These are phyloP conservation scores for Colletotrichum spinosum DNA, from an alignment of 2,329 filamentous ascomycete species.

Conservation along the genomic window DNA sequence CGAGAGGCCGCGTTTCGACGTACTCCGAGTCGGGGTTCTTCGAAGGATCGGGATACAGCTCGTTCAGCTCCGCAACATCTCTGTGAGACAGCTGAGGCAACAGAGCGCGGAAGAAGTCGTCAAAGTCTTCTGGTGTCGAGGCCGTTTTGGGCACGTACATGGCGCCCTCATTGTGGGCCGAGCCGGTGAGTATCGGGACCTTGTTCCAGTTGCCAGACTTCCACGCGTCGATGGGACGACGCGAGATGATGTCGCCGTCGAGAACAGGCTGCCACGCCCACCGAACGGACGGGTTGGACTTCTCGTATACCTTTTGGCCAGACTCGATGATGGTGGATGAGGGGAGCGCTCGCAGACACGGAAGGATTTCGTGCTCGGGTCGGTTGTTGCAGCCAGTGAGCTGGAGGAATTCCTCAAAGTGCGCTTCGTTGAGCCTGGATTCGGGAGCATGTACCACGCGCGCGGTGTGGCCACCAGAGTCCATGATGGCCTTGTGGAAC, in stretches of 20 bases:
- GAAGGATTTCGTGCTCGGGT: slow-evolving; percentile 40
- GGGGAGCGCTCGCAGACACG: slow-evolving; percentile 41
- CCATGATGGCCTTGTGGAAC: slow-evolving; percentile 48
- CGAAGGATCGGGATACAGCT: slow-evolving; percentile 49
- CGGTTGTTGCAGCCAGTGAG: slow-evolving; percentile 42
- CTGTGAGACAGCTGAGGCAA: slow-evolving; percentile 43
- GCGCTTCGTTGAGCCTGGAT: slow-evolving; percentile 43
- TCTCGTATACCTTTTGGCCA: slow-evolving; percentile 43
- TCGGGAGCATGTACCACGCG: slow-evolving; percentile 43
- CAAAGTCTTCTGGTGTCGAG: slow-evolving; percentile 39
- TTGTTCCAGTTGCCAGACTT: slow-evolving; percentile 47
- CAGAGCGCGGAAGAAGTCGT: slow-evolving; percentile 43
- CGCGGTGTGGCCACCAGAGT: slow-evolving; percentile 46
- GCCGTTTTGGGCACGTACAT: slow-evolving; percentile 42
- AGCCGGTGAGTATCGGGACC: slow-evolving; percentile 46
- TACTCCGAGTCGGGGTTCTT: slow-evolving; percentile 48
- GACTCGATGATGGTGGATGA: slow-evolving; percentile 42
- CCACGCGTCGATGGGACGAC: slow-evolving; percentile 46
- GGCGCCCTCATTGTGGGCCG: slow-evolving; percentile 45
- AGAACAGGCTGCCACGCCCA: slow-evolving; percentile 49
- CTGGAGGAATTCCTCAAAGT: slow-evolving; percentile 45
- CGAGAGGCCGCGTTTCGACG: slow-evolving; percentile 47
- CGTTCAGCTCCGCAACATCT: slow-evolving; percentile 43
- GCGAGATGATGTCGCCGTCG: slow-evolving; percentile 45
- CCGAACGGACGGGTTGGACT: slow-evolving; percentile 44